Percentiles rank a stretch among this genome's conserved stretches.
phyloP scores from a whole-genome alignment of 345 rosid genomes.

The Iberis pinnata region DNA sequence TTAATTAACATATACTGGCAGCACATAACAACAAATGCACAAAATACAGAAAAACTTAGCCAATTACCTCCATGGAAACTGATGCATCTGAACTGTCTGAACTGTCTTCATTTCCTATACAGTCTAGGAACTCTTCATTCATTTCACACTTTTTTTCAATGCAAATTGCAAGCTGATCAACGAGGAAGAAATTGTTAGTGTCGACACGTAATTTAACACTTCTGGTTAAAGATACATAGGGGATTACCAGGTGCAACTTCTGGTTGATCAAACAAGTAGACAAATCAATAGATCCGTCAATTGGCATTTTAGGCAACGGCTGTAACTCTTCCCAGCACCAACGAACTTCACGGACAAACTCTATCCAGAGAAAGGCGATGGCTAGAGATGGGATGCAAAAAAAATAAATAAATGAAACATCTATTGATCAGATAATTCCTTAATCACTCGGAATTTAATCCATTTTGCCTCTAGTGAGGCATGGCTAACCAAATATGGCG shows the following conservation, averaged over 20 bases:
- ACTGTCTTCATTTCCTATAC: constrained; percentile 59
- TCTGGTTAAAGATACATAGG: constrained; percentile 2
- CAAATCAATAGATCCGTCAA: constrained; percentile 62
- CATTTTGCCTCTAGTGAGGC: constrained; percentile 7
- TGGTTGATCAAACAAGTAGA: constrained; percentile 84
- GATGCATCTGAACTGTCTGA: constrained; percentile 29
- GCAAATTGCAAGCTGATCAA: constrained; percentile 80
- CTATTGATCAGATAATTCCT: background rate
- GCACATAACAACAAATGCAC: constrained; percentile 8
- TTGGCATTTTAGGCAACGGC: constrained; percentile 64
- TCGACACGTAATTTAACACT: constrained; percentile 9
- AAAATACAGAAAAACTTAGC: constrained; percentile 4
- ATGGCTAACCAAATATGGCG: constrained; percentile 10
- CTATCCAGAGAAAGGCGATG: constrained; percentile 85
- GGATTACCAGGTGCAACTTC: constrained; percentile 85
- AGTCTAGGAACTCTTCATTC: constrained; percentile 79
- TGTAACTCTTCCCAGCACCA: constrained; percentile 98
- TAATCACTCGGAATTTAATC: background rate
- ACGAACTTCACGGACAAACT: constrained; percentile 93
- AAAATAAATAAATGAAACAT: constrained; percentile 3
- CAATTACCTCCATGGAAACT: constrained; percentile 38
- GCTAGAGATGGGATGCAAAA: constrained; percentile 40
- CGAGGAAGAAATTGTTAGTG: constrained; percentile 24
- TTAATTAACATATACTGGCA: constrained; percentile 16
- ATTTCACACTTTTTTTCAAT: constrained; percentile 75